Evolutionary conservation across 805 yeast genomes (phyloP).

Genomic region (Candida awuae): DNA sequence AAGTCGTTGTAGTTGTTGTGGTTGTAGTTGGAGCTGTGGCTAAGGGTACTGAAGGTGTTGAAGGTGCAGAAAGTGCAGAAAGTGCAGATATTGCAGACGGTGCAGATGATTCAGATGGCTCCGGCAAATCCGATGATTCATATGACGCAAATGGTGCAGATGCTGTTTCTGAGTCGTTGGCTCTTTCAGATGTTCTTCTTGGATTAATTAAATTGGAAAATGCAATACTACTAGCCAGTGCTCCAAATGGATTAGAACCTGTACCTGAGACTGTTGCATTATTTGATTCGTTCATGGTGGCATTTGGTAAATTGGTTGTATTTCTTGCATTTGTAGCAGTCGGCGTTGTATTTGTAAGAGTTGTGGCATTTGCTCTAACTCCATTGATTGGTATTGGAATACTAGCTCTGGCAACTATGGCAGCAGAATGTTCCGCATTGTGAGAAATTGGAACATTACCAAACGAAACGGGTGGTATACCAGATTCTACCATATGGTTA

Average conservation of each 20-base stretch:
- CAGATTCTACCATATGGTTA: slow-evolving; percentile 9
- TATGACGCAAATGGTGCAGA: too few species aligned
- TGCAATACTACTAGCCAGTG: too few species aligned
- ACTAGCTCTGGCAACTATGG: slow-evolving; percentile 13
- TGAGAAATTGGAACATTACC: slow-evolving; percentile 11
- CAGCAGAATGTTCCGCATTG: slow-evolving; percentile 3
- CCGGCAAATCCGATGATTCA: too few species aligned
- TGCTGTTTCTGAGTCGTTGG: too few species aligned
- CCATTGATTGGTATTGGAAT: slow-evolving; percentile 2
- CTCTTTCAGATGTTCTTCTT: too few species aligned
- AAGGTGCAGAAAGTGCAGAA: background rate
- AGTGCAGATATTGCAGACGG: background rate
- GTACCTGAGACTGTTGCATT: too few species aligned
- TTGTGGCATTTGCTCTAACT: background rate
- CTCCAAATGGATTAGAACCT: too few species aligned
- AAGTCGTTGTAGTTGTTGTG: background rate
- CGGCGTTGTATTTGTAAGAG: background rate
- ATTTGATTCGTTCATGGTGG: too few species aligned
- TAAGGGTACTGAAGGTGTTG: background rate
- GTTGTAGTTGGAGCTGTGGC: background rate
- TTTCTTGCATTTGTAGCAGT: background rate
- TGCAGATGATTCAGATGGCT: too few species aligned
- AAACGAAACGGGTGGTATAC: slow-evolving; percentile 16
- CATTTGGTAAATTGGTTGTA: too few species aligned
- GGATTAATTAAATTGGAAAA: too few species aligned